Conservation (phyloP, 495 filamentous ascomycete species). For the Talaromyces stipitatus region DNA sequence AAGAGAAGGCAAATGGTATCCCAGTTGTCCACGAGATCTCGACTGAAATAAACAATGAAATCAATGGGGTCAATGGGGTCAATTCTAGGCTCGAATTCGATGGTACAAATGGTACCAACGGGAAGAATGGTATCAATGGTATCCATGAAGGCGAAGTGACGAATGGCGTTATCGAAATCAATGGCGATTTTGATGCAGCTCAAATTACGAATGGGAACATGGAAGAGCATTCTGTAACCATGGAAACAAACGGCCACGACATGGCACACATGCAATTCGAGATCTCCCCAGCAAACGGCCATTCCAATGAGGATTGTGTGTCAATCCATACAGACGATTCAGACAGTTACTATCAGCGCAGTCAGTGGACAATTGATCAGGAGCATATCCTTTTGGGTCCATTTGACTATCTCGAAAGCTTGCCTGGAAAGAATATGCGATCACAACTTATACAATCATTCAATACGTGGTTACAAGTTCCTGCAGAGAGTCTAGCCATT, state of each 20-base stretch:
- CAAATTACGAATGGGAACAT: background rate
- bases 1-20: background rate
- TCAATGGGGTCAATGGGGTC: background rate
- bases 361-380: background rate
- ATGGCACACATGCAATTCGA: background rate
- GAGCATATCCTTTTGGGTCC: background rate
- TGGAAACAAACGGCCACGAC: background rate
- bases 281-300: background rate
- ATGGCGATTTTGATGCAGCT: background rate
- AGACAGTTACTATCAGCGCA: background rate
- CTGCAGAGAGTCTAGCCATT: background rate
- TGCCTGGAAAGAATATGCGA: constrained; percentile 5
- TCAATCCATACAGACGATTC: background rate
- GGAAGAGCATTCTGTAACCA: background rate
- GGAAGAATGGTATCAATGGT: background rate
- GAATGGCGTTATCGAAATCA: background rate
- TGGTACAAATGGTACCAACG: background rate
- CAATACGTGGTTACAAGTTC: constrained; percentile 14
- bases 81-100: background rate
- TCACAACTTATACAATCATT: constrained; percentile 6
- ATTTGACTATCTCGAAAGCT: constrained; percentile 3
- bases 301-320: background rate
- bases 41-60: background rate
- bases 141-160: background rate
- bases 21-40: background rate